phyloP scores from a whole-genome alignment of 495 filamentous ascomycete species.

The Glarea lozoyensis region DNA sequence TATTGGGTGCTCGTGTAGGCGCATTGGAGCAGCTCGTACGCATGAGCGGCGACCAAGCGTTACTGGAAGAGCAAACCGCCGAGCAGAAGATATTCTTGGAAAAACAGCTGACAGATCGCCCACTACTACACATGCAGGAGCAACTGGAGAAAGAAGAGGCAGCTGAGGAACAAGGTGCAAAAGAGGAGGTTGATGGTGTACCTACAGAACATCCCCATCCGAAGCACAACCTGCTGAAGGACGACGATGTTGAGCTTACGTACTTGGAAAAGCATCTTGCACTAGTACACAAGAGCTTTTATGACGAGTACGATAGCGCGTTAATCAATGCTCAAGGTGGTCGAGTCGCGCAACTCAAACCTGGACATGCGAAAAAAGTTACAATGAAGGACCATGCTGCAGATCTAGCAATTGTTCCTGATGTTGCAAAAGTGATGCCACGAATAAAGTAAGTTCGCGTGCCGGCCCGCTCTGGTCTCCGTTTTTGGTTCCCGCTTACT shows the following conservation, averaged over 20 bases:
- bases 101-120: slow-evolving; percentile 81
- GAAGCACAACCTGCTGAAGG: slow-evolving; percentile 71
- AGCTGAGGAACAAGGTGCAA: slow-evolving; percentile 30
- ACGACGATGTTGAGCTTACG: slow-evolving; percentile 74
- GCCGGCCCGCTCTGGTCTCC: background rate
- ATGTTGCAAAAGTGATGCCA: slow-evolving; percentile 76
- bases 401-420: slow-evolving; percentile 65
- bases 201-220: slow-evolving; percentile 17
- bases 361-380: slow-evolving; percentile 21
- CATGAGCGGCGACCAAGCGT: slow-evolving; percentile 65
- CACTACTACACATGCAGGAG: slow-evolving; percentile 80
- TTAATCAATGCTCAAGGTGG: slow-evolving; percentile 43
- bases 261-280: slow-evolving; percentile 65
- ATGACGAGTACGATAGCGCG: slow-evolving; percentile 61
- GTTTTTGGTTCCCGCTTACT: background rate
- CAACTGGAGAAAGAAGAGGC: slow-evolving; percentile 69
- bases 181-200: slow-evolving; percentile 15
- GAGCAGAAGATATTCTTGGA: slow-evolving; percentile 79
- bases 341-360: slow-evolving; percentile 46
- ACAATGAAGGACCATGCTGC: slow-evolving; percentile 26
- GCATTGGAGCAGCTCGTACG: slow-evolving; percentile 66
- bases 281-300: slow-evolving; percentile 70
- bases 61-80: slow-evolving; percentile 64
- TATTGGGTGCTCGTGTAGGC: slow-evolving; percentile 31
- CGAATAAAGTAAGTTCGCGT: slow-evolving; percentile 48